Percentiles rank a stretch among this genome's conserved stretches.
Conservation (phyloP, 2,329 filamentous ascomycete genomes). For the Ascochyta pisi region DNA sequence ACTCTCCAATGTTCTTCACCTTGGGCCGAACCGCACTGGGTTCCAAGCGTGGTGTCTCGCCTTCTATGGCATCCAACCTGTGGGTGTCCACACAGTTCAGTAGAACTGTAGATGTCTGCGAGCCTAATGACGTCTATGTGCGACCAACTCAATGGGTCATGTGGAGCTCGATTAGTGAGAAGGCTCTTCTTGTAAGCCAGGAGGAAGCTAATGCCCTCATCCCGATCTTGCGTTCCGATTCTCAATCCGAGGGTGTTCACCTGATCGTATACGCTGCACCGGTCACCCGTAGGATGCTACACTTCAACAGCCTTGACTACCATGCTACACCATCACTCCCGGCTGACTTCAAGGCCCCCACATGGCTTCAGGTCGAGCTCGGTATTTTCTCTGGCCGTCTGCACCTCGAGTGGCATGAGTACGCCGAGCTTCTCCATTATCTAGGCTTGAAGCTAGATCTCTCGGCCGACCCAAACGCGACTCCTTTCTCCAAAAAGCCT, state of each 20-base stretch:
- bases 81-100: constrained; percentile 58
- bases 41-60: constrained; percentile 38
- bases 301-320: constrained; percentile 63
- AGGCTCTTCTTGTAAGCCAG: constrained; percentile 65
- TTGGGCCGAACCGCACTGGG: constrained; percentile 52
- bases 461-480: neutral
- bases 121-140: constrained; percentile 54
- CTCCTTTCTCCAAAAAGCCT: constrained; percentile 34
- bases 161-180: constrained; percentile 57
- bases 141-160: constrained; percentile 68
- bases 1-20: constrained; percentile 53
- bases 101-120: constrained; percentile 51
- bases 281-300: constrained; percentile 65
- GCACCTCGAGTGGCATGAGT: constrained; percentile 63
- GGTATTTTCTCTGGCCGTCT: constrained; percentile 67
- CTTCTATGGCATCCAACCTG: constrained; percentile 32
- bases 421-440: constrained; percentile 34
- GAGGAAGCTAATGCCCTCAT: constrained; percentile 69
- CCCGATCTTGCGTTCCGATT: constrained; percentile 46
- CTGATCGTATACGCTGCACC: constrained; percentile 67
- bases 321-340: constrained; percentile 61
- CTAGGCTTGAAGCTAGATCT: constrained; percentile 10
- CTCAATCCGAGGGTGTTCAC: constrained; percentile 40
- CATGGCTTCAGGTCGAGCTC: constrained; percentile 64
- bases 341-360: constrained; percentile 51